Base-by-base conservation (phyloP, 352 stramenopile species). In the Phytophthora aleatoria region DNA sequence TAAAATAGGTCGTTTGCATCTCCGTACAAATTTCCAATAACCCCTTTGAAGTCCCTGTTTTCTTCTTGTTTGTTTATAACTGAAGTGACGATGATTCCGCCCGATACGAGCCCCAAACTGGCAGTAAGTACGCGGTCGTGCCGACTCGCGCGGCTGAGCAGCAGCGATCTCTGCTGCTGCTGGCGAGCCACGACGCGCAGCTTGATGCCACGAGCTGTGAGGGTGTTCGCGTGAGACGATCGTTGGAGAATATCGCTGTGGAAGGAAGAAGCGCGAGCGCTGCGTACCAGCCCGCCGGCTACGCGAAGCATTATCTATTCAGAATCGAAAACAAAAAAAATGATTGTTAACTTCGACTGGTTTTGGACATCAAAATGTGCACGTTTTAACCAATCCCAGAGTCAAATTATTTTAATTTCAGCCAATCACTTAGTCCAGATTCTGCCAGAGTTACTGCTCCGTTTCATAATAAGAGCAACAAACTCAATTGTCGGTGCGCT, bases 81-180 rank as follows among this genome's bases (percentile, higher is more conserved):
- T 27, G 65, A 69, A 20, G 77, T 85, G 44, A 79, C 69, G 2
- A 74, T 53, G 15, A 87, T 52, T 8, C 82, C 82, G 16, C 77
- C 74, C 0, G 76, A 79, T 12, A 89, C 58, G 11, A 81, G 54
- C 12, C 79, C 79, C 63, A 91, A 69, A 50, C 69, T 86, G 39
- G 78, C 75, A 6, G 77, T 74, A 12, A 91, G 61, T 24, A 77
- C 59, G n/a, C 68, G 61, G 28, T 91, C 78, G 15, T 77, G 71
- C 11, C 56, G 61, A 26, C 47, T 57, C n/a, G 33, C 45, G 11
- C 61, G 69, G 57, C 12, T 35, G 2, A 64, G 10, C 31, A 77
- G 15, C 39, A 64, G 43, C 47, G 47, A 48, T 3, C 62, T 68
- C 3, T 57, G 59, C 50, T 71, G 69, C 16, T 73, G 49, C 31